These are phyloP conservation scores for Claviceps maximensis DNA, from an alignment of 2,329 filamentous ascomycete genomes.

Conservation along the genomic window DNA sequence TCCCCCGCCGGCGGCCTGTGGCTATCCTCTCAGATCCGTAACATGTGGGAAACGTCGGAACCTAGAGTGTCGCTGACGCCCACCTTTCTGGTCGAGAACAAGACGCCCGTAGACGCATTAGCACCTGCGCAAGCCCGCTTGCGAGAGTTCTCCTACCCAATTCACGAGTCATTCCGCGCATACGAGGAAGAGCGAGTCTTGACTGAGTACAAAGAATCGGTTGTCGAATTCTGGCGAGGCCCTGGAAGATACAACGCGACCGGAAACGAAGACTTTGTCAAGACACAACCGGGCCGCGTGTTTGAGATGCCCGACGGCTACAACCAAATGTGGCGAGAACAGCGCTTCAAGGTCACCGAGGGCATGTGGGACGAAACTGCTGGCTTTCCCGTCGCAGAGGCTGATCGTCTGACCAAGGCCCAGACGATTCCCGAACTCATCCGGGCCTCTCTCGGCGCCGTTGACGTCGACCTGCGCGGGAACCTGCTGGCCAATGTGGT, in stretches of 20 bases:
- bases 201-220: slow-evolving; percentile 94
- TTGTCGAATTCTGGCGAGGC: slow-evolving; percentile 85
- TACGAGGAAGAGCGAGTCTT: slow-evolving; percentile 88
- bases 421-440: slow-evolving; percentile 80
- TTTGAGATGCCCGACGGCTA: slow-evolving; percentile 97
- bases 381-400: slow-evolving; percentile 40
- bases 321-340: slow-evolving; percentile 86
- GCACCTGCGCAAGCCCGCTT: slow-evolving; percentile 64
- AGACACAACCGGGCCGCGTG: slow-evolving; percentile 61
- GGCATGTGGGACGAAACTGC: slow-evolving; percentile 81
- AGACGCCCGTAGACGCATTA: slow-evolving; percentile 77
- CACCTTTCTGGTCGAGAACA: slow-evolving; percentile 77
- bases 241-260: slow-evolving; percentile 51
- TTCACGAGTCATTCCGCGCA: slow-evolving; percentile 58
- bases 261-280: slow-evolving; percentile 66
- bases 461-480: slow-evolving; percentile 80
- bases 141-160: slow-evolving; percentile 50
- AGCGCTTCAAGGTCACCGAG: slow-evolving; percentile 77
- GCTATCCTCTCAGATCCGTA: slow-evolving; percentile 77
- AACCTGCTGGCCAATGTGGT: slow-evolving; percentile 81
- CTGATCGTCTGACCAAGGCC: slow-evolving; percentile 44
- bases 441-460: slow-evolving; percentile 58
- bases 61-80: slow-evolving; percentile 63
- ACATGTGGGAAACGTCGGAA: slow-evolving; percentile 59
- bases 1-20: slow-evolving; percentile 81